Base-by-base conservation (phyloP, 108 stramenopile species). In the Cyclotella cryptica region DNA sequence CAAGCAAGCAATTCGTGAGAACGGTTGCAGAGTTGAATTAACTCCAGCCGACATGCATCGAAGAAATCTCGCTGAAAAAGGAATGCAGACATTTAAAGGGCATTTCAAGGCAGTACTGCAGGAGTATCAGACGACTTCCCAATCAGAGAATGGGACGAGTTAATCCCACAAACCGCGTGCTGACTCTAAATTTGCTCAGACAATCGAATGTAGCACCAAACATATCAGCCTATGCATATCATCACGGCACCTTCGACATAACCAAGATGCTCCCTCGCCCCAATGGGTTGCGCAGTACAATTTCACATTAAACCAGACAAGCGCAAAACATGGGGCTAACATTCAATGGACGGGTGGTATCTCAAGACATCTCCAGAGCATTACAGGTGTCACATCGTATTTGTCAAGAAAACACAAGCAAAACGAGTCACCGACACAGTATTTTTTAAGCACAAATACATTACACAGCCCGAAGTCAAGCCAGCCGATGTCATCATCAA, bases 1-100 rank as follows among this genome's bases (percentile, higher is more conserved):
- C 49, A 51, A 51, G 8, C 49, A 51, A 51, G 49, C 49, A 51
- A 51, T 51, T 19, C 49, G 49, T 51, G 49, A 51, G 49, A 51
- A 51, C 49, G 8, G 8, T 19, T 51, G 49, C 49, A 17, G 49
- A 51, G 49, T 51, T 3, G 49, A 51, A 51, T 51, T 51, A 51
- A 51, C 49, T 1, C 49, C 49, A 51, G 49, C 49, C 3, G 49
- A 51, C 49, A 51, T 51, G 49, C 49, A 51, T 8, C 66, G 80
- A 14, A 51, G 70, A 41, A 87, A 88, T 66, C 59, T 82, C 8
- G 87, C 87, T 15, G 78, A n/a, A 88, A 69, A 73, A 29, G 87
- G 84, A 19, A 87, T 87, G n/a, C 84, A 69, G 26, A 87, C 87
- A 22, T 87, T 82, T 52, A 77, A 81, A 52, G 69, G 72, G 45